Percentiles rank a stretch among this genome's conserved stretches.
These are phyloP conservation scores for Plantago elongata DNA, from an alignment of 257 asterid genomes.

Conservation along the genomic window DNA sequence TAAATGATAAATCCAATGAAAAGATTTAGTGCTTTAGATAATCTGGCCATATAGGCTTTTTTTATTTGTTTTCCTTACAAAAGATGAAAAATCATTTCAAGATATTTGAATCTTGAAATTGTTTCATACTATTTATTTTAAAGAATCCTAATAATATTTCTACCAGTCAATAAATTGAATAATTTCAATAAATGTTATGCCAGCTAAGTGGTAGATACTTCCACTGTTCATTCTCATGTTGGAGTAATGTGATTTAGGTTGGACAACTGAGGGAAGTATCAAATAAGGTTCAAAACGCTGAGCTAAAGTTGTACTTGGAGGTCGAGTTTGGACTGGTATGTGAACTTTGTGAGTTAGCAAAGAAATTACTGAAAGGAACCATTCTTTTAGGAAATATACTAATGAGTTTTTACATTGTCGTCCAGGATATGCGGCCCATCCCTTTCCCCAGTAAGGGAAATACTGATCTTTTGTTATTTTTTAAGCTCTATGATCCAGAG, in stretches of 20 bases:
- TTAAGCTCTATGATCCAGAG: conserved; percentile 28
- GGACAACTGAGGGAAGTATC: conserved; percentile 38
- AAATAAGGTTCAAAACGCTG: conserved; percentile 32
- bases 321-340: conserved; percentile 45
- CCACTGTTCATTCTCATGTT: conserved; percentile 1
- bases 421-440: conserved; percentile 21
- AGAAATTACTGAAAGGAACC: conserved; percentile 6
- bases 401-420: conserved; percentile 18
- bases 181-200: background rate
- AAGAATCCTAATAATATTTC: too few species aligned
- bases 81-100: too few species aligned
- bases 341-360: conserved; percentile 13
- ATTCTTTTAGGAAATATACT: conserved; percentile 8
- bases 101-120: too few species aligned
- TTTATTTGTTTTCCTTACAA: background rate
- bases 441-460: conserved; percentile 21
- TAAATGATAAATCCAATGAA: too few species aligned
- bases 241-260: conserved; percentile 26
- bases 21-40: too few species aligned
- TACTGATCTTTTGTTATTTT: conserved; percentile 26
- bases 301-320: conserved; percentile 46
- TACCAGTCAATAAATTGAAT: too few species aligned
- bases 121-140: too few species aligned
- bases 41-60: background rate
- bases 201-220: background rate